A percentile compares a stretch with the other conserved stretches of the same genome.
Conservation (phyloP, 2,329 filamentous ascomycete species). For the Pseudogymnoascus sp. region DNA sequence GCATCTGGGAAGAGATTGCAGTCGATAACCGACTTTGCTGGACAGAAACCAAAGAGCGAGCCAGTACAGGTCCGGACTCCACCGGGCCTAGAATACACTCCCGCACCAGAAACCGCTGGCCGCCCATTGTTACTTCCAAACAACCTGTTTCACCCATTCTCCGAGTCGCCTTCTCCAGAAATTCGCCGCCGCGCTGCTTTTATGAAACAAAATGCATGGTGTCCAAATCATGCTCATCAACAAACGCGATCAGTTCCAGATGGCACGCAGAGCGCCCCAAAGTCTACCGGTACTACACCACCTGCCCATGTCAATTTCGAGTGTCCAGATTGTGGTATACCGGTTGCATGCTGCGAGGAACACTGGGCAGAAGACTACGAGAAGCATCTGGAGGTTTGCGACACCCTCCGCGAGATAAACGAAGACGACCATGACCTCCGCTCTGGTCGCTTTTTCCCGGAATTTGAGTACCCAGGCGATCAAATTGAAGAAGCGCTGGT, state of each 20-base stretch:
- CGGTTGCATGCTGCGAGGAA: conserved; percentile 86
- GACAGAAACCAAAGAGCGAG: conserved; percentile 22
- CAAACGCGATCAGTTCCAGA: conserved; percentile 63
- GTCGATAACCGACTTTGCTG: conserved; percentile 19
- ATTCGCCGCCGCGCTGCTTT: conserved; percentile 83
- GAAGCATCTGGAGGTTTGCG: conserved; percentile 83
- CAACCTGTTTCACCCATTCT: conserved; percentile 90
- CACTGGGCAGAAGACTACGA: conserved; percentile 98
- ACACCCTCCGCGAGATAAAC: conserved; percentile 85
- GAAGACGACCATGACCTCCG: conserved; percentile 95
- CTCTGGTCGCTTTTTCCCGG: conserved; percentile 84
- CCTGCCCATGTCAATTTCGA: conserved; percentile 86
- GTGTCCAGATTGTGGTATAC: conserved; percentile 91
- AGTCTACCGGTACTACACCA: conserved; percentile 47
- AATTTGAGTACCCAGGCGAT: conserved; percentile 83
- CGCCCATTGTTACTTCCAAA: conserved; percentile 42
- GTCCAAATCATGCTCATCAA: conserved; percentile 82
- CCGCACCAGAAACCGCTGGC: conserved; percentile 18
- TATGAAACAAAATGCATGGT: conserved; percentile 89
- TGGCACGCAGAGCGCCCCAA: conserved; percentile 55
- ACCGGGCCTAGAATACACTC: conserved; percentile 18
- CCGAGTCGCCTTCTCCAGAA: conserved; percentile 77
- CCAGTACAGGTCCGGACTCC: conserved; percentile 20
- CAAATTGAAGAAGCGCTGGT: conserved; percentile 89
- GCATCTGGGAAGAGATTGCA: conserved; percentile 17